Evolutionary conservation across 768 basidiomycete genomes (phyloP), one percentile per base, ranked within the genome.

Genomic region (Daedalea quercina): DNA sequence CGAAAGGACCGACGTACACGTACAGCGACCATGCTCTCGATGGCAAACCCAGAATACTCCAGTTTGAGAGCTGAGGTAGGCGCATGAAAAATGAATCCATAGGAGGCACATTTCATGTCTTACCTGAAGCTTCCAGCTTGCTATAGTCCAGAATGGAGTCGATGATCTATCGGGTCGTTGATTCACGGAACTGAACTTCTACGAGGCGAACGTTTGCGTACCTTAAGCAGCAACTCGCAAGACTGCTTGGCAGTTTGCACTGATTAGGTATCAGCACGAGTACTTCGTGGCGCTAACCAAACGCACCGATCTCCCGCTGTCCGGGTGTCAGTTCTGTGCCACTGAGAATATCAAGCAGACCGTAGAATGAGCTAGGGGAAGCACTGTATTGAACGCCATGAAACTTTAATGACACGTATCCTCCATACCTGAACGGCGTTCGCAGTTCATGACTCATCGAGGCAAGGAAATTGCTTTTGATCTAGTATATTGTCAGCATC

Each of bases 171-270:
- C 41, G 34, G 22, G 47, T n/a, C 22, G 35, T 15, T 11, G 25
- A 47, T 31, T 47, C 25, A 34, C 3, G 4, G 8, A 6, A 40
- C 4, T 40, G 15, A 40, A 17, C 15, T 19, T 17, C n/a, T n/a
- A n/a, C n/a, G n/a, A n/a, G n/a, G n/a, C n/a, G n/a, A n/a, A n/a
- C 42, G 47, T 9, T 8, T 2, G 24, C 53, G 40, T 58, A 81
- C 84, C 74, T 86, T 86, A 50, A 88, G 67, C 22, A 89, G 67
- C 15, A 87, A 71, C 64, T 87, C 87, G 63, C 87, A 89, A 0
- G 84, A 86, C 59, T 86, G 82, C 58, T 87, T 87, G 1, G 87
- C 85, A 1, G 85, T 89, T 75, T 85, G 82, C 0, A 87, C 85
- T 84, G 54, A 24, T 43, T 12, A 20, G 23, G n/a, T 44, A 12